Evolutionary conservation across 306 rosid species (phyloP).

Genomic region (Clitoria ternatea): DNA sequence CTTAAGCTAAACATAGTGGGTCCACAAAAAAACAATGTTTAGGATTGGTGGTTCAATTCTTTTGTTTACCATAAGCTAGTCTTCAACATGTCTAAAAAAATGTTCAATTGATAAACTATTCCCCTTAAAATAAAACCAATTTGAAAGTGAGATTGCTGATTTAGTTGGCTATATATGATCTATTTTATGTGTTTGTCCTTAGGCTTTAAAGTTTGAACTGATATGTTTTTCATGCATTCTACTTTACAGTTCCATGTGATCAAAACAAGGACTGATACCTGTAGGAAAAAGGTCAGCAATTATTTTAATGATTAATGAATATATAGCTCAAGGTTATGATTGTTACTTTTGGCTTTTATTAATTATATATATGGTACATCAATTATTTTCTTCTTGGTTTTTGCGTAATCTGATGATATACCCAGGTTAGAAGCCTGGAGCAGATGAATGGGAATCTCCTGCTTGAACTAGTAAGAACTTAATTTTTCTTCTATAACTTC

Average conservation of each 20-base stretch:
- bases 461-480: slow-evolving; percentile 47
- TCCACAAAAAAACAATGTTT: neutral
- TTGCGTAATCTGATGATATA: neutral
- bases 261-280: slow-evolving; percentile 49
- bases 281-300: slow-evolving; percentile 57
- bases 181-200: neutral
- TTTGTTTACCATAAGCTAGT: neutral
- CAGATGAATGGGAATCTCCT: slow-evolving; percentile 35
- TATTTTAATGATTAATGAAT: neutral
- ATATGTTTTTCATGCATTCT: neutral
- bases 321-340: neutral
- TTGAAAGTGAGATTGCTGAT: neutral
- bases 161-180: neutral
- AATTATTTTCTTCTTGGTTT: neutral
- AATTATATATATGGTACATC: neutral
- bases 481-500: neutral
- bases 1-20: neutral
- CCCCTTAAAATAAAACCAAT: neutral
- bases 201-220: neutral
- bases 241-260: slow-evolving; percentile 58
- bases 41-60: neutral
- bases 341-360: neutral
- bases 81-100: neutral
- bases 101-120: neutral
- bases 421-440: slow-evolving; percentile 60